Conservation (phyloP, 2,329 filamentous ascomycete species). For the Neurospora sp. region DNA sequence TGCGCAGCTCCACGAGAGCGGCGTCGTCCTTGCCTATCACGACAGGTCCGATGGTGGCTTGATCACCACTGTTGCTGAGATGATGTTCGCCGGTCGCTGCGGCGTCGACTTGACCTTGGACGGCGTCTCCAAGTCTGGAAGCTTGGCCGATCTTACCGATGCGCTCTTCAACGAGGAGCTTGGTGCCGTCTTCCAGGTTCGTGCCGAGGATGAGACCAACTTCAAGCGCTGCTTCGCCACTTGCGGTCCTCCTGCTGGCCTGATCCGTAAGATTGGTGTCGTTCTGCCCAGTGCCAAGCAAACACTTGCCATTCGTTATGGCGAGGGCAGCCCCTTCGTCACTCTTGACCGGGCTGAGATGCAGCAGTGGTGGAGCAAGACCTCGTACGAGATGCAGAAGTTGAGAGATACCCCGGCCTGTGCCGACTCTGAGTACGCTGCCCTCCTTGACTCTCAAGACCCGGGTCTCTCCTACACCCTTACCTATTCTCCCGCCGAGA, state of each 20-base stretch:
- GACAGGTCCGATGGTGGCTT: slow-evolving; percentile 90
- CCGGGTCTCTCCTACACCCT: slow-evolving; percentile 80
- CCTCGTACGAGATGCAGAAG: slow-evolving; percentile 85
- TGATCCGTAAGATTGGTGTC: slow-evolving; percentile 77
- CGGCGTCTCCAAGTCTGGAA: slow-evolving; percentile 52
- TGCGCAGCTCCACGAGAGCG: slow-evolving; percentile 48
- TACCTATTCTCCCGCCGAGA: slow-evolving; percentile 70
- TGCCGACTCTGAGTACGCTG: slow-evolving; percentile 72
- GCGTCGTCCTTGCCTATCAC: slow-evolving; percentile 79
- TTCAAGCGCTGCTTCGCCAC: slow-evolving; percentile 90
- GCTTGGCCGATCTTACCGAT: slow-evolving; percentile 56
- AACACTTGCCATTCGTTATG: slow-evolving; percentile 65
- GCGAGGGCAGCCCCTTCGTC: slow-evolving; percentile 53
- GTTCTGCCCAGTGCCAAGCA: slow-evolving; percentile 63
- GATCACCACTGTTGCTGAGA: slow-evolving; percentile 83
- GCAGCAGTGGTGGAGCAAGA: slow-evolving; percentile 81
- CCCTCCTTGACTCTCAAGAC: slow-evolving; percentile 64
- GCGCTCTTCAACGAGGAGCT: slow-evolving; percentile 93
- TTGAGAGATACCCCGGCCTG: slow-evolving; percentile 81
- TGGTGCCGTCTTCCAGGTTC: slow-evolving; percentile 90
- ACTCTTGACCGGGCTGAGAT: slow-evolving; percentile 61
- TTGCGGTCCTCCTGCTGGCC: slow-evolving; percentile 69
- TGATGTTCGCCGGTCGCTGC: slow-evolving; percentile 95
- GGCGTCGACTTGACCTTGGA: slow-evolving; percentile 82
- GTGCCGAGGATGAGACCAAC: slow-evolving; percentile 70